A percentile compares a stretch with the other conserved stretches of the same genome.
Conservation (phyloP, 306 rosid genomes). For the Prosopis cineraria region DNA sequence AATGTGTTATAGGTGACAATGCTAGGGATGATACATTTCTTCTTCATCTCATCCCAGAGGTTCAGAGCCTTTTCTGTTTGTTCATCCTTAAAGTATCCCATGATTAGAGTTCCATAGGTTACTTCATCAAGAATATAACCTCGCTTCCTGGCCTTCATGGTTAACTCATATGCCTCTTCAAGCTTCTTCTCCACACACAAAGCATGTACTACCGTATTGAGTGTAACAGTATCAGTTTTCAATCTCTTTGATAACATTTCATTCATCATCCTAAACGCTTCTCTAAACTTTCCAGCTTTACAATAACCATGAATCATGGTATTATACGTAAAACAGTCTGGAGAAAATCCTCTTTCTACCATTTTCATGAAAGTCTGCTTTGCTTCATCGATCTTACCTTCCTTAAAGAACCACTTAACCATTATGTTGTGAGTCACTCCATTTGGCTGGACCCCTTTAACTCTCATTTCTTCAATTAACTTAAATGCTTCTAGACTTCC, state of each 20-base stretch:
- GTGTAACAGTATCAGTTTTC: conserved; percentile 61
- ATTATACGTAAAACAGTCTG: conserved; percentile 71
- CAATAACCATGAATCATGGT: conserved; percentile 72
- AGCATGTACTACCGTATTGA: conserved; percentile 63
- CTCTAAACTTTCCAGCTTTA: conserved; percentile 69
- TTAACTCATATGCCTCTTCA: conserved; percentile 62
- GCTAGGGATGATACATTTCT: conserved; percentile 65
- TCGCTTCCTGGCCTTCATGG: conserved; percentile 51
- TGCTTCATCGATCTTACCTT: conserved; percentile 76
- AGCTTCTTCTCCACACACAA: conserved; percentile 69
- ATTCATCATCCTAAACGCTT: conserved; percentile 72
- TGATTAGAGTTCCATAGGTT: conserved; percentile 81
- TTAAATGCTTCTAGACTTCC: conserved; percentile 46
- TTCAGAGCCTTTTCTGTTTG: conserved; percentile 55
- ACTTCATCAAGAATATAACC: conserved; percentile 88
- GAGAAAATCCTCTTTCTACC: conserved; percentile 72
- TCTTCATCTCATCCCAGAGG: conserved; percentile 84
- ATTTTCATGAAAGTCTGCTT: conserved; percentile 44
- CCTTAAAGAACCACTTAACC: conserved; percentile 82
- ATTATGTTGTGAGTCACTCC: conserved; percentile 72
- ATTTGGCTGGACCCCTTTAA: conserved; percentile 60
- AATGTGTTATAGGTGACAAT: conserved; percentile 68
- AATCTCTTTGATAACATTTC: conserved; percentile 72
- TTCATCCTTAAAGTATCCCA: conserved; percentile 74
- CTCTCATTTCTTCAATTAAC: conserved; percentile 67